Base-by-base conservation (phyloP, 768 basidiomycete species). In the Amanita muscaria region DNA sequence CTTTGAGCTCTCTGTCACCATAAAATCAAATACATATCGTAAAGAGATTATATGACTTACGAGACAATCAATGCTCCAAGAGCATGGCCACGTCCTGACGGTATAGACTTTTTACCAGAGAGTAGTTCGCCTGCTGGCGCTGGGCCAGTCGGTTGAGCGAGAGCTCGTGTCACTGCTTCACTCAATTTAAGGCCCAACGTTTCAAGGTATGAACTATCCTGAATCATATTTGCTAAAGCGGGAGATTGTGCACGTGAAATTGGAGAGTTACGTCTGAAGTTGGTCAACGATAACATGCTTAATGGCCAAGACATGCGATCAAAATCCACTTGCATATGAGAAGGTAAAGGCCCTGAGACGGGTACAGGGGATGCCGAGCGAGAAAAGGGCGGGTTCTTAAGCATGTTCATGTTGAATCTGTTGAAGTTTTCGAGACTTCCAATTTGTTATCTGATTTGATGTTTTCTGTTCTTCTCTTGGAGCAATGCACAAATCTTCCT, bases 181-280 rank as follows among this genome's bases (percentile, higher is more conserved):
- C 81, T 87, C 35, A 90, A 67, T 57, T 83, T 87, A 44, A 88
- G 67, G 52, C 80, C 72, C 35, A 89, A 74, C 47, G 79, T 75
- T 57, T 88, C 82, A 42, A 88, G 68, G 62, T 88, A 89, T 10
- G 84, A 84, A 45, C 82, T 83, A 59, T 88, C 86, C 52, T 86
- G 86, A 23, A 81, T 63, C 24, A 80, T 72, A 6, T 75, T 67
- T 3, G 68, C 57, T 4, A 69, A 56, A 37, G 53, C 55, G 3
- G 67, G 56, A 12, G 62, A 52, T 14, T 64, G 48, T 8, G 64
- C 53, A 14, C 52, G 51, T 0, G 70, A 61, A 11, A 78, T 67
- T 11, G 76, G 70, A 2, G 80, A 68, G 8, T 76, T 66, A 25
- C 75, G 74, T 49, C 76, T 70, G 59, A 84, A 79, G 51, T 62